phyloP scores from a whole-genome alignment of 2,329 filamentous ascomycete genomes.

The Diaporthe vaccinii region DNA sequence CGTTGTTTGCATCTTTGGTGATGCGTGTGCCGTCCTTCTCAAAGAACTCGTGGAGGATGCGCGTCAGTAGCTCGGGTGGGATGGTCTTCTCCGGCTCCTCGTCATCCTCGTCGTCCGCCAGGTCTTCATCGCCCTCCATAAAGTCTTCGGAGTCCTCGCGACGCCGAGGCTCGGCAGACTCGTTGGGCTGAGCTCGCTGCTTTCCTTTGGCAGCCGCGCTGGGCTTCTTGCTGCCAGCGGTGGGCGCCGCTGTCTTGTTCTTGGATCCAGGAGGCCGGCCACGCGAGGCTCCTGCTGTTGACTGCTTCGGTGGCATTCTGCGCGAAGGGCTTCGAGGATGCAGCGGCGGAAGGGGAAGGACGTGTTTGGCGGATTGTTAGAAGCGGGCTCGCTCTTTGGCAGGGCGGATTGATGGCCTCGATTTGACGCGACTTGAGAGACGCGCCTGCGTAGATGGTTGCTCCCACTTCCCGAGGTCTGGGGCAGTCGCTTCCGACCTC shows the following conservation, averaged over 20 bases:
- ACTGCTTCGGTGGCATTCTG: constrained; percentile 60
- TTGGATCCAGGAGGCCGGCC: constrained; percentile 50
- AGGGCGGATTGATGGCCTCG: neutral
- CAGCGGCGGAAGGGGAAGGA: neutral
- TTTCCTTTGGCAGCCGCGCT: constrained; percentile 35
- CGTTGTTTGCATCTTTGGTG: constrained; percentile 80
- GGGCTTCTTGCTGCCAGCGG: constrained; percentile 36
- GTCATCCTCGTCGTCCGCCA: constrained; percentile 46
- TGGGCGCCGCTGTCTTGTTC: constrained; percentile 41
- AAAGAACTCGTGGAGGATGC: constrained; percentile 85
- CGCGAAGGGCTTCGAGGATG: neutral
- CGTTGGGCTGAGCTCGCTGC: constrained; percentile 32
- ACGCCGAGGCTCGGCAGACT: constrained; percentile 45
- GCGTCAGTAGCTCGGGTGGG: constrained; percentile 80
- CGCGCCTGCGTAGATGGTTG: neutral
- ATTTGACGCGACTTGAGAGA: constrained; percentile 28
- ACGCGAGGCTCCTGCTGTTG: constrained; percentile 51
- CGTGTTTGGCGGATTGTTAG: neutral
- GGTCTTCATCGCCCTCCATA: constrained; percentile 49
- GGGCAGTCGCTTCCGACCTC: neutral
- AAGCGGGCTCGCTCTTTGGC: neutral
- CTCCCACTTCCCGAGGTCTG: neutral
- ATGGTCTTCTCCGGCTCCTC: constrained; percentile 63
- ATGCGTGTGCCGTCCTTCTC: constrained; percentile 78
- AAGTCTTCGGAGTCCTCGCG: constrained; percentile 38